These are phyloP conservation scores for Ilyonectria destructans DNA, from an alignment of 2,329 filamentous ascomycete species.

Conservation along the genomic window DNA sequence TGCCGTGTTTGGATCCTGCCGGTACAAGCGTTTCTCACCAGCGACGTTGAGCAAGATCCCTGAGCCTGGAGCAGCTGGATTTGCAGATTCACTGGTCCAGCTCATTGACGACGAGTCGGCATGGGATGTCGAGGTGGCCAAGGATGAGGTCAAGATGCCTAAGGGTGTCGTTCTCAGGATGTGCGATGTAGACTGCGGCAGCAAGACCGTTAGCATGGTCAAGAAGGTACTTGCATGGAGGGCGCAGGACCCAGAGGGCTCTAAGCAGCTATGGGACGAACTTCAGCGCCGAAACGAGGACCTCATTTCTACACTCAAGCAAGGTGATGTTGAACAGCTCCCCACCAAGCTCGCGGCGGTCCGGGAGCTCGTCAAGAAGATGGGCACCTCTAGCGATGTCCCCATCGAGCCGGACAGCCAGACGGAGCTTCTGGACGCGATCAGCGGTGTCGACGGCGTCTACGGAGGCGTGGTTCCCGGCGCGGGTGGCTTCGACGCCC, in stretches of 20 bases:
- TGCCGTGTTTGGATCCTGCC: conserved; percentile 91
- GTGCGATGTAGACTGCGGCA: conserved; percentile 97
- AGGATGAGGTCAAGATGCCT: conserved; percentile 81
- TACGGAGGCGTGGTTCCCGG: conserved; percentile 94
- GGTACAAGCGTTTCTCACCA: conserved; percentile 94
- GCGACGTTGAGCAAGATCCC: conserved; percentile 78
- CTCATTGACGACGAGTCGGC: conserved; percentile 75
- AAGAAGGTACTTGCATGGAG: conserved; percentile 92
- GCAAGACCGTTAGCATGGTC: conserved; percentile 95
- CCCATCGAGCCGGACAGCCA: conserved; percentile 93
- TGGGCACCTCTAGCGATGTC: conserved; percentile 82
- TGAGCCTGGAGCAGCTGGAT: conserved; percentile 77
- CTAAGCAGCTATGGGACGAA: conserved; percentile 80
- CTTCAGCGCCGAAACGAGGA: conserved; percentile 83
- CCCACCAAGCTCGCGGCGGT: conserved; percentile 64
- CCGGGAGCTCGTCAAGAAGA: conserved; percentile 79
- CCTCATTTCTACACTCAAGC: conserved; percentile 76
- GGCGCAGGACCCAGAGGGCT: conserved; percentile 73
- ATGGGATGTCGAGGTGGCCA: conserved; percentile 87
- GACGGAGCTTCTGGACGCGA: conserved; percentile 86
- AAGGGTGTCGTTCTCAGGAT: conserved; percentile 84
- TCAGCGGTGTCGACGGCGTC: conserved; percentile 82
- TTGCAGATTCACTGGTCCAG: conserved; percentile 75
- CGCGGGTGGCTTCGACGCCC: conserved; percentile 93
- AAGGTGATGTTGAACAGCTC: conserved; percentile 62